Percentiles rank a stretch among this genome's conserved stretches.
Evolutionary conservation across 2,329 filamentous ascomycete species (phyloP).

Genomic region (Fusarium sublunatum): DNA sequence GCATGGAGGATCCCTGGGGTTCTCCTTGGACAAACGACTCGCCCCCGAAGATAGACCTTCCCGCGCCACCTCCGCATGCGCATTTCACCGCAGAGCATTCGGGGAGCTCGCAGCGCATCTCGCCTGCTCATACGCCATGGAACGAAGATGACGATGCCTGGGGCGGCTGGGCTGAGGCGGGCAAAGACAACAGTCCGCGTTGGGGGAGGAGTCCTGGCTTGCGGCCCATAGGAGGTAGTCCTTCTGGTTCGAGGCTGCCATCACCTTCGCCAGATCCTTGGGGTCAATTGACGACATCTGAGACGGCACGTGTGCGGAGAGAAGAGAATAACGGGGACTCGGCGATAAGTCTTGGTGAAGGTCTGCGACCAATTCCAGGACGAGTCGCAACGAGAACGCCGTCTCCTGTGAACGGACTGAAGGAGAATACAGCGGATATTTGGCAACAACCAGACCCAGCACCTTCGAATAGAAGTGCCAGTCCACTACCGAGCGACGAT

Average conservation of each 20-base stretch:
- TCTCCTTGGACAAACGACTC: constrained; percentile 65
- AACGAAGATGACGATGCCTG: constrained; percentile 51
- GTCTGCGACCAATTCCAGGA: constrained; percentile 21
- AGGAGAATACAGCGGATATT: constrained; percentile 34
- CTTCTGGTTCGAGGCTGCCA: constrained; percentile 42
- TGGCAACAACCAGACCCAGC: constrained; percentile 29
- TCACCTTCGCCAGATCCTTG: constrained; percentile 47
- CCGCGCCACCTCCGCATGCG: constrained; percentile 49
- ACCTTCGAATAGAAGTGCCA: constrained; percentile 21
- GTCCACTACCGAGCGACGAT: constrained; percentile 24
- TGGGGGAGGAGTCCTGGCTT: constrained; percentile 51
- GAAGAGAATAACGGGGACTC: constrained; percentile 47
- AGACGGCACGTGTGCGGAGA: constrained; percentile 28
- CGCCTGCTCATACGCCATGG: constrained; percentile 47
- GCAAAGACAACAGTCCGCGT: constrained; percentile 43
- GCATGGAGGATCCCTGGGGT: constrained; percentile 73
- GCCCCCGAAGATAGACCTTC: constrained; percentile 53
- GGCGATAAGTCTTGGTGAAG: constrained; percentile 46
- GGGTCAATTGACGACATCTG: constrained; percentile 40
- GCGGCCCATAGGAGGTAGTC: constrained; percentile 45
- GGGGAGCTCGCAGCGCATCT: constrained; percentile 39
- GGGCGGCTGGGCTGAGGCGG: constrained; percentile 52
- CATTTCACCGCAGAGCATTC: constrained; percentile 47
- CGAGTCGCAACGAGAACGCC: constrained; percentile 27
- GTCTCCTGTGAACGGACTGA: constrained; percentile 21